Evolutionary conservation across 202 grass and related monocot genomes (phyloP).

Genomic region (Hordeum pubiflorum): DNA sequence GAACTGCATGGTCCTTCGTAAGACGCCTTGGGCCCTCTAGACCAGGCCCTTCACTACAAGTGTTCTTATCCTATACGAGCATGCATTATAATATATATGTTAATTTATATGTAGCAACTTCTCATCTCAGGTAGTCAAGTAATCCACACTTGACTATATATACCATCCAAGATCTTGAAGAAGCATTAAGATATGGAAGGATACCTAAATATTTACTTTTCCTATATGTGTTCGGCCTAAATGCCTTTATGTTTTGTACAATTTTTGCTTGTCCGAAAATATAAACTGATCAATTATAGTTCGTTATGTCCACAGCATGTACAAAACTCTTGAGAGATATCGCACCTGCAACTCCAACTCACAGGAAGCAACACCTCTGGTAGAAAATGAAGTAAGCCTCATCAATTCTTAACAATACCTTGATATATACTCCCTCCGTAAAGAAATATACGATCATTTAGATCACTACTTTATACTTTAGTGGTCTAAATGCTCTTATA

Average conservation of each 20-base stretch:
- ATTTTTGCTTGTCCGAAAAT: background rate
- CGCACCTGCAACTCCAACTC: slow-evolving; percentile 51
- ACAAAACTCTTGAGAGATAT: slow-evolving; percentile 66
- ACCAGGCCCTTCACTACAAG: background rate
- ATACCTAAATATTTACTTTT: background rate
- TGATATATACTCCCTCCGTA: background rate
- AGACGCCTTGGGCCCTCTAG: background rate
- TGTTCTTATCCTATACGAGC: background rate
- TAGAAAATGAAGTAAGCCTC: slow-evolving; percentile 47
- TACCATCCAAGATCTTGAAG: background rate
- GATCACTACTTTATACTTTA: too few relatives aligned
- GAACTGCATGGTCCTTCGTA: background rate
- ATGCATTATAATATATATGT: too few relatives aligned
- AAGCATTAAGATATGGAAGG: background rate
- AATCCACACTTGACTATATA: background rate
- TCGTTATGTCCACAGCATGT: slow-evolving; percentile 40
- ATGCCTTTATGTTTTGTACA: background rate
- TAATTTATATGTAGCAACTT: background rate
- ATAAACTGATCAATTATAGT: background rate
- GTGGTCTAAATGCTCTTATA: too few relatives aligned
- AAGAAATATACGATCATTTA: too few relatives aligned
- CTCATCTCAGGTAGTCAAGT: background rate
- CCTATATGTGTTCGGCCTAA: background rate
- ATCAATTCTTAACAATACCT: background rate
- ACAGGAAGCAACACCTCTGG: slow-evolving; percentile 33